phyloP scores from a whole-genome alignment of 495 filamentous ascomycete species.

The Lasiosphaeria hispida region DNA sequence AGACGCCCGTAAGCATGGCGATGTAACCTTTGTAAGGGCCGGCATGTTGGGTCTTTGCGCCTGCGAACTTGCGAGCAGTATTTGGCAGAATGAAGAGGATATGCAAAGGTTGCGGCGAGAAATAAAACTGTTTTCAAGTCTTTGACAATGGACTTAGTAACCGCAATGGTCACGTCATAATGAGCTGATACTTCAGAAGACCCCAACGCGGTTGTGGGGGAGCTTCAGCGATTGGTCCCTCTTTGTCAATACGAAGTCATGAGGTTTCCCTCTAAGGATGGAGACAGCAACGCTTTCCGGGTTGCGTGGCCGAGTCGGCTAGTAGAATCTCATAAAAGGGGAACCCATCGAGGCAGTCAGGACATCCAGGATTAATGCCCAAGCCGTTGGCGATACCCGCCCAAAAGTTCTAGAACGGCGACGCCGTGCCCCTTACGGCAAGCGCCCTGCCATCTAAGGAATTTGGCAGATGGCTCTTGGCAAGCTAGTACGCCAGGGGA shows the following conservation, averaged over 20 bases:
- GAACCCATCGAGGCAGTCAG: too few species aligned
- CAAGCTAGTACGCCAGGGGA: too few species aligned
- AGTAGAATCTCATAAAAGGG: too few species aligned
- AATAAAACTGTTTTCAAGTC: too few species aligned
- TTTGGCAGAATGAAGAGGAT: not conserved
- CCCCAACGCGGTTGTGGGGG: not conserved
- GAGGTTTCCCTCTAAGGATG: not conserved
- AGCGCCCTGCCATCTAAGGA: too few species aligned
- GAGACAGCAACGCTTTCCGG: too few species aligned
- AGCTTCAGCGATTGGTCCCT: too few species aligned
- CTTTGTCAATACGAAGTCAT: slow-evolving; percentile 1
- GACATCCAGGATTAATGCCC: too few species aligned
- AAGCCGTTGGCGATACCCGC: not conserved
- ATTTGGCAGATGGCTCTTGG: too few species aligned
- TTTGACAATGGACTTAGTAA: too few species aligned
- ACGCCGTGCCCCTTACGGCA: not conserved
- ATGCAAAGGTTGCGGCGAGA: not conserved
- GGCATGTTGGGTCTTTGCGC: not conserved
- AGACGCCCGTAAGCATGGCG: not conserved
- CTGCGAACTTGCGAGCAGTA: not conserved
- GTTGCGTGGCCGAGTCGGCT: too few species aligned
- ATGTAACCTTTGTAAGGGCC: not conserved
- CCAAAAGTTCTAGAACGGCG: not conserved
- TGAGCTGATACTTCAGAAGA: not conserved
- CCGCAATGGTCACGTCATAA: not conserved